Conservation (phyloP, 2,329 filamentous ascomycete genomes). For the Septoria linicola region DNA sequence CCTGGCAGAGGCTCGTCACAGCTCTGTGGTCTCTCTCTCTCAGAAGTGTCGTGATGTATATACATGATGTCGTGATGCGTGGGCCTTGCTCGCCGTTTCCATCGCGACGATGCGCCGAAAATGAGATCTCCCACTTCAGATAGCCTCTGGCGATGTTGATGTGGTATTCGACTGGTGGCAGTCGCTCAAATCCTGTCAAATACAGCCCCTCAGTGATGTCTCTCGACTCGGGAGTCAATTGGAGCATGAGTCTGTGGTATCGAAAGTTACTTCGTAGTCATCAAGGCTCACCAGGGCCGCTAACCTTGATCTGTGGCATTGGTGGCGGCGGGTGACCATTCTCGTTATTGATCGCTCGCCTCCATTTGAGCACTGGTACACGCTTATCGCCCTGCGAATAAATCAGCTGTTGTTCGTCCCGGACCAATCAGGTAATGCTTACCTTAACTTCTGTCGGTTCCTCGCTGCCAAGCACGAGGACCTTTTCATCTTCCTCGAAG, state of each 20-base stretch:
- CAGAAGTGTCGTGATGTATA: too few species aligned
- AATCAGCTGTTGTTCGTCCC: conserved; percentile 2
- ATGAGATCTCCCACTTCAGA: too few species aligned
- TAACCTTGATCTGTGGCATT: conserved; percentile 42
- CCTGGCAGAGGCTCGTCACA: neutral
- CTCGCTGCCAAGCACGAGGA: conserved; percentile 41
- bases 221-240: conserved; percentile 7
- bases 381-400: conserved; percentile 37
- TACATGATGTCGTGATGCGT: too few species aligned
- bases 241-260: conserved; percentile 3
- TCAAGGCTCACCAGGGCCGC: conserved; percentile 41
- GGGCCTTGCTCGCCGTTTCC: too few species aligned
- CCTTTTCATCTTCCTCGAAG: conserved; percentile 42
- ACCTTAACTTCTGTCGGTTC: conserved; percentile 43
- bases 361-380: conserved; percentile 40
- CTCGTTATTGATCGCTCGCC: conserved; percentile 36
- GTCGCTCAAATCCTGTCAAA: too few species aligned
- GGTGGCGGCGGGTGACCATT: conserved; percentile 37
- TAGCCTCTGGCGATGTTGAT: too few species aligned
- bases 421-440: neutral
- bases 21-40: neutral
- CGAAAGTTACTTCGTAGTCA: neutral
- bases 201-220: too few species aligned
- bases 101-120: too few species aligned
- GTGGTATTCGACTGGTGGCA: too few species aligned